Conservation (phyloP, 306 rosid species). For the Carpinus viminea region DNA sequence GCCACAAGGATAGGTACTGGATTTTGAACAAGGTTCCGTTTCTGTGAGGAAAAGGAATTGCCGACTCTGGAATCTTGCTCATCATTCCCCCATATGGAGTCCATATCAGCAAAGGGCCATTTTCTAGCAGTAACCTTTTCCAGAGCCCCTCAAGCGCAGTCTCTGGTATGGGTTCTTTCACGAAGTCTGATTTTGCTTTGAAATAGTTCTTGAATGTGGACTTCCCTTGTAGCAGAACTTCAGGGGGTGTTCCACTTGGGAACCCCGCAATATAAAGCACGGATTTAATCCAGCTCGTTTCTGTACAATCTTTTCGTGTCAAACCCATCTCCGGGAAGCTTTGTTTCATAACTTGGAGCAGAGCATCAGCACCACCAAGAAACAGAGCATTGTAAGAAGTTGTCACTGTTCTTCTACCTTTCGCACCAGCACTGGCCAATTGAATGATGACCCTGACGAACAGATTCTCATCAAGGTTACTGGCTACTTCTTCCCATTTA, state of each 20-base stretch:
- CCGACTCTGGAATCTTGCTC: too few species aligned
- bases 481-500: too few species aligned
- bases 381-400: neutral
- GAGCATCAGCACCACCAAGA: neutral
- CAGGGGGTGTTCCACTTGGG: neutral
- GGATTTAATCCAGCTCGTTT: conserved; percentile 21
- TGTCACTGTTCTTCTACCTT: neutral
- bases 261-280: neutral
- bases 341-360: neutral
- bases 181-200: conserved; percentile 3
- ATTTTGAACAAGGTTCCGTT: too few species aligned
- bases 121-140: neutral
- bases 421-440: neutral
- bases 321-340: conserved; percentile 27
- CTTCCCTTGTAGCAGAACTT: neutral
- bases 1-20: too few species aligned
- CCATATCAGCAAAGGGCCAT: neutral
- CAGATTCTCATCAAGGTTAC: too few species aligned
- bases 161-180: conserved; percentile 4
- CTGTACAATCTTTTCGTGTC: neutral
- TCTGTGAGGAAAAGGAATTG: too few species aligned
- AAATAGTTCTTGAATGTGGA: neutral
- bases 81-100: neutral
- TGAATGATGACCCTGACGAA: neutral
- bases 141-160: neutral